Percentiles rank a stretch among this genome's conserved stretches.
These are phyloP conservation scores for Phyllosticta citribraziliensis DNA, from an alignment of 2,329 filamentous ascomycete species.

Conservation along the genomic window DNA sequence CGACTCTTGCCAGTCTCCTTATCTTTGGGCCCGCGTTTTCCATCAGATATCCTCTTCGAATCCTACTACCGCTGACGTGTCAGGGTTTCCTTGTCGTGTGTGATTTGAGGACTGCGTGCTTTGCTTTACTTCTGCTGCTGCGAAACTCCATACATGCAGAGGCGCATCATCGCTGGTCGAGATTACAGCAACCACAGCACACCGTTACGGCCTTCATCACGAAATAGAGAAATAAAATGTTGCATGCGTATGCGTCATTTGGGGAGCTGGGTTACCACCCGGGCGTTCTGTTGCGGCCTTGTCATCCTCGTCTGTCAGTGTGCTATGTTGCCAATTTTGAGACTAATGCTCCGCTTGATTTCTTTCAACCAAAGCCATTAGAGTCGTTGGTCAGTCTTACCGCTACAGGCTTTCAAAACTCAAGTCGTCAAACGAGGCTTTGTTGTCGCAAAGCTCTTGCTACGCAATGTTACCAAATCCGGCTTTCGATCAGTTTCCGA, in stretches of 20 bases:
- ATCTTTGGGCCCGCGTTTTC: slow-evolving; percentile 7
- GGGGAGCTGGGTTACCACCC: neutral
- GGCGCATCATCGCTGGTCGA: neutral
- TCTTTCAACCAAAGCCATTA: neutral
- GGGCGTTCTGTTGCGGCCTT: no score
- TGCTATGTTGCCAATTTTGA: neutral
- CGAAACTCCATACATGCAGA: neutral
- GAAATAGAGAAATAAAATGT: neutral
- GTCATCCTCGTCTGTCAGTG: neutral
- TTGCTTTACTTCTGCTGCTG: neutral
- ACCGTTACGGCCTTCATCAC: neutral
- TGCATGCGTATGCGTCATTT: neutral
- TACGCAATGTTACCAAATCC: neutral
- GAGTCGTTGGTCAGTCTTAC: neutral
- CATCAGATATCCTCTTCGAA: slow-evolving; percentile 8
- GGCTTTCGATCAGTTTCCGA: neutral
- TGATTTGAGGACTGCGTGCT: slow-evolving; percentile 9
- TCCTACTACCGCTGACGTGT: slow-evolving; percentile 5
- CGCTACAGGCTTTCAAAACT: neutral
- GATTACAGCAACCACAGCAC: neutral
- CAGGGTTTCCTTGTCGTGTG: slow-evolving; percentile 7
- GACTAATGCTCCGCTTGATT: neutral
- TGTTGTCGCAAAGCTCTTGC: neutral
- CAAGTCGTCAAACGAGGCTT: neutral
- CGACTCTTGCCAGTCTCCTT: slow-evolving; percentile 4